Evolutionary conservation across 225 moss, liverwort and hornwort species (phyloP).

Genomic region (Marchantia polymorpha): DNA sequence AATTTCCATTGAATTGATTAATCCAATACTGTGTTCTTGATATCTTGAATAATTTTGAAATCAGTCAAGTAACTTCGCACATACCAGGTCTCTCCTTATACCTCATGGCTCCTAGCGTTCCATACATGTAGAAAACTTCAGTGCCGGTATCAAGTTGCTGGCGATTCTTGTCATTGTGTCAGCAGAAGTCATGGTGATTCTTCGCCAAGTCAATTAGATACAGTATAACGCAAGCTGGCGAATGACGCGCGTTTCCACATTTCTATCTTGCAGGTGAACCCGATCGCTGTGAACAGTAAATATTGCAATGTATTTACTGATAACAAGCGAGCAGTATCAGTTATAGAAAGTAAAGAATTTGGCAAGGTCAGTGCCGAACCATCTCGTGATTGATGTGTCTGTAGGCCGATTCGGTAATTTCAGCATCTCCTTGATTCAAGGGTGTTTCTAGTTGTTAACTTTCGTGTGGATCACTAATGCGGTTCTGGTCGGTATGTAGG

Average conservation of each 20-base stretch:
- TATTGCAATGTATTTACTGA: slow-evolving; percentile 99
- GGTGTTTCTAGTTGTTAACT: not conserved
- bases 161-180: not conserved
- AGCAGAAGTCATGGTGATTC: not conserved
- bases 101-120: no score
- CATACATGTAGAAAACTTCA: no score
- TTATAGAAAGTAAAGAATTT: slow-evolving; percentile 66
- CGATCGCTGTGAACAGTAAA: slow-evolving; percentile 96
- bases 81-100: no score
- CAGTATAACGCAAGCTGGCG: not conserved
- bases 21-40: no score
- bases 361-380: slow-evolving; percentile 62
- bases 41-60: no score
- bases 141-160: no score
- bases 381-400: not conserved
- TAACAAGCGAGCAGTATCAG: slow-evolving; percentile 77
- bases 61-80: no score
- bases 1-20: not conserved
- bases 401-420: not conserved
- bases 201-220: not conserved
- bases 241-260: not conserved
- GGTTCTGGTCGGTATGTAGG: not conserved
- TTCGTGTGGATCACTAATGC: not conserved
- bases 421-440: not conserved
- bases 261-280: slow-evolving; percentile 68